These are phyloP conservation scores for Cladosporium sp. DNA, from an alignment of 2,329 filamentous ascomycete genomes.

Conservation along the genomic window DNA sequence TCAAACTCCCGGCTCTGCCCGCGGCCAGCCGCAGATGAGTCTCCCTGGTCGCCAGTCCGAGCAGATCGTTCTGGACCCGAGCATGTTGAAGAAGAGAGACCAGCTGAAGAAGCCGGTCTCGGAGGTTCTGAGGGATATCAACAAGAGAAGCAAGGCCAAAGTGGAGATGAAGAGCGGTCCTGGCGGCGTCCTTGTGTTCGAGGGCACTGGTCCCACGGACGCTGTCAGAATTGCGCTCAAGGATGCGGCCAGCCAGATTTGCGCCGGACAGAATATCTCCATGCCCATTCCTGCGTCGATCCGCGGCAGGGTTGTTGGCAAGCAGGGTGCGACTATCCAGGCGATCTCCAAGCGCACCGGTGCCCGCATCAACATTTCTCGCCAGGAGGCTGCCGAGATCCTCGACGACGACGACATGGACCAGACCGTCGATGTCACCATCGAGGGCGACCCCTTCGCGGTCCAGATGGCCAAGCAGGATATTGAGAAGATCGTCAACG, in stretches of 20 bases:
- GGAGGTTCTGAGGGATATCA: constrained; percentile 87
- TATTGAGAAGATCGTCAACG: constrained; percentile 82
- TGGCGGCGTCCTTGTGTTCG: constrained; percentile 72
- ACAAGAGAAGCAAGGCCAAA: constrained; percentile 82
- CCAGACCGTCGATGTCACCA: constrained; percentile 74
- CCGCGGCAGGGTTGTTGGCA: constrained; percentile 88
- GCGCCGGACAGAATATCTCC: constrained; percentile 70
- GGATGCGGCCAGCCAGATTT: constrained; percentile 84
- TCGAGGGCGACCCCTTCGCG: constrained; percentile 88
- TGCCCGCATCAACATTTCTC: constrained; percentile 85
- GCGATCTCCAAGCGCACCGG: constrained; percentile 84
- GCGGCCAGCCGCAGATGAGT: constrained; percentile 50
- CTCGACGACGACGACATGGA: constrained; percentile 68
- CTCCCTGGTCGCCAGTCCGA: constrained; percentile 83
- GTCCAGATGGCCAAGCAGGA: constrained; percentile 78
- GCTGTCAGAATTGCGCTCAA: constrained; percentile 83
- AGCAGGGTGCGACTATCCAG: constrained; percentile 85
- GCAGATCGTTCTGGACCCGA: constrained; percentile 66
- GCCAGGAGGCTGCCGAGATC: constrained; percentile 60
- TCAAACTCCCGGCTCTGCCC: constrained; percentile 44
- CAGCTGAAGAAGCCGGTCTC: constrained; percentile 81
- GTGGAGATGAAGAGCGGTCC: constrained; percentile 73
- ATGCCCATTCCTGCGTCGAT: constrained; percentile 80
- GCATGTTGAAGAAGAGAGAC: constrained; percentile 69
- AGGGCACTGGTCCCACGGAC: constrained; percentile 78